A percentile compares a stretch with the other conserved stretches of the same genome.
These are phyloP conservation scores for Stephania cephalantha DNA, from an alignment of 164 flowering plant genomes.

Conservation along the genomic window DNA sequence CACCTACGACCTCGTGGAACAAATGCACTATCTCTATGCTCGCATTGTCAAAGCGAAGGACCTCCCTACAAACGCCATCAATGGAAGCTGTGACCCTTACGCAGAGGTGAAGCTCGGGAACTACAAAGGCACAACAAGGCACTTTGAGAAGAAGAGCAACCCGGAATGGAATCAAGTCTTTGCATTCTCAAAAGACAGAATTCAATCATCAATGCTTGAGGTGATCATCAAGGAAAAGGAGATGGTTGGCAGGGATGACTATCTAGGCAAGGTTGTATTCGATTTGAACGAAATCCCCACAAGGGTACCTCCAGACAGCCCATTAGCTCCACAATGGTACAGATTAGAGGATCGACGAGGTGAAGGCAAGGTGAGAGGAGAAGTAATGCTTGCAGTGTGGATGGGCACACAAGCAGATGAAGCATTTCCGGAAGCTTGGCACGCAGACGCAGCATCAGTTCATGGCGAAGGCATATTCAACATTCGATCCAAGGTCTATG, in stretches of 20 bases:
- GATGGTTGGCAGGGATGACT: slow-evolving; percentile 65
- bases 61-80: slow-evolving; percentile 48
- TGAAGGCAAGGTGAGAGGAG: slow-evolving; percentile 56
- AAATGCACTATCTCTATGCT: slow-evolving; percentile 71
- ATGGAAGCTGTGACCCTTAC: slow-evolving; percentile 68
- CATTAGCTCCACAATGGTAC: slow-evolving; percentile 95
- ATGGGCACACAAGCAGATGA: slow-evolving; percentile 92
- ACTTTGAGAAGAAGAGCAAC: slow-evolving; percentile 58
- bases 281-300: slow-evolving; percentile 81
- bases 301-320: slow-evolving; percentile 88
- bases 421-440: slow-evolving; percentile 89
- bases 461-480: slow-evolving; percentile 71
- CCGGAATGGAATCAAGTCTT: slow-evolving; percentile 79
- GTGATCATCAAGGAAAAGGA: slow-evolving; percentile 53
- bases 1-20: slow-evolving; percentile 87
- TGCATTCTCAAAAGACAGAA: slow-evolving; percentile 66
- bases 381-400: slow-evolving; percentile 88
- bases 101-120: slow-evolving; percentile 76
- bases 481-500: slow-evolving; percentile 78
- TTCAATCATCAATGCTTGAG: slow-evolving; percentile 56
- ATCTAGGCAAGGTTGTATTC: slow-evolving; percentile 54
- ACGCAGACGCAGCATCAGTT: slow-evolving; percentile 73
- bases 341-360: slow-evolving; percentile 54
- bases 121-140: slow-evolving; percentile 67
- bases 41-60: slow-evolving; percentile 79